Evolutionary conservation across 169 alveolate species (phyloP).

Genomic region (Plasmodium sp.): DNA sequence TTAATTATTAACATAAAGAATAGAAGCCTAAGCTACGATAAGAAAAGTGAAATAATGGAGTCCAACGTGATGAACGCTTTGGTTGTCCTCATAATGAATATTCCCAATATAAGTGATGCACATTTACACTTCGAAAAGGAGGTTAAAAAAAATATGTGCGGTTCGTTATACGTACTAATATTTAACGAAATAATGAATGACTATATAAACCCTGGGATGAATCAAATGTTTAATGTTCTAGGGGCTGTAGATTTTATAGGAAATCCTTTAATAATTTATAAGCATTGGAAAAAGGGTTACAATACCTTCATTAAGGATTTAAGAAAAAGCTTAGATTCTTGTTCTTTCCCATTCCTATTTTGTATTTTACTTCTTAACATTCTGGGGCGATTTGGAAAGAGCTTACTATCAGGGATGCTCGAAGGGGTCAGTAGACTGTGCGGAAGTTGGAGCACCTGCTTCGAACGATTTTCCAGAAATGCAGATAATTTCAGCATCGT

Average conservation of each 20-base stretch:
- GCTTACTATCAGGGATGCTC: conserved; percentile 55
- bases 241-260: conserved; percentile 88
- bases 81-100: conserved; percentile 51
- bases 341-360: conserved; percentile 72
- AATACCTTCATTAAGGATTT: conserved; percentile 49
- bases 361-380: conserved; percentile 57
- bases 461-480: conserved; percentile 75
- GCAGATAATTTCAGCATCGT: conserved; percentile 67
- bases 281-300: conserved; percentile 83
- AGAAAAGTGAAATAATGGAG: conserved; percentile 74
- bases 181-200: conserved; percentile 75
- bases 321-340: conserved; percentile 62
- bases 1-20: conserved; percentile 66
- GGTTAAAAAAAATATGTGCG: conserved; percentile 59
- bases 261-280: conserved; percentile 83
- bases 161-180: conserved; percentile 55
- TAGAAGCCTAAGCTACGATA: conserved; percentile 63
- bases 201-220: conserved; percentile 80
- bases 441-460: conserved; percentile 75
- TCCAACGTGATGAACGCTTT: conserved; percentile 68
- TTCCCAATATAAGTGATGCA: conserved; percentile 73
- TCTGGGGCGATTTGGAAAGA: conserved; percentile 52
- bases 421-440: conserved; percentile 72
- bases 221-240: conserved; percentile 84
- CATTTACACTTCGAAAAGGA: conserved; percentile 72